A percentile compares a stretch with the other conserved stretches of the same genome.
These are phyloP conservation scores for Citrus sinensis DNA, from an alignment of 345 rosid genomes.

Conservation along the genomic window DVS_A1.0 CM039169.1:30782001-30782500, in stretches of 20 bases:
- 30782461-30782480: background rate
- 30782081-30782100: slow-evolving; percentile 1
- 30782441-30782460: slow-evolving; percentile 59
- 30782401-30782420: slow-evolving; percentile 77
- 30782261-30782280: background rate
- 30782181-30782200: slow-evolving; percentile 93
- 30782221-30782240: background rate
- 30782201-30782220: slow-evolving; percentile 51
- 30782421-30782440: slow-evolving; percentile 90
- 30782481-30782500: background rate
- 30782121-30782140: slow-evolving; percentile 18
- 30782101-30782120: background rate
- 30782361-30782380: slow-evolving; percentile 84
- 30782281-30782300: background rate
- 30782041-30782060: background rate
- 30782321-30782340: slow-evolving; percentile 93
- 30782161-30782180: slow-evolving; percentile 96
- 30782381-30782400: slow-evolving; percentile 63
- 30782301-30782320: slow-evolving; percentile 17
- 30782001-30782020: slow-evolving; percentile 82
- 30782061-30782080: background rate
- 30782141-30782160: slow-evolving; percentile 91
- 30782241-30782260: background rate
- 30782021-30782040: slow-evolving; percentile 28
- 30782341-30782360: slow-evolving; percentile 96